Base-by-base conservation (phyloP, 345 rosid genomes). In the Ceriops decandra region DNA sequence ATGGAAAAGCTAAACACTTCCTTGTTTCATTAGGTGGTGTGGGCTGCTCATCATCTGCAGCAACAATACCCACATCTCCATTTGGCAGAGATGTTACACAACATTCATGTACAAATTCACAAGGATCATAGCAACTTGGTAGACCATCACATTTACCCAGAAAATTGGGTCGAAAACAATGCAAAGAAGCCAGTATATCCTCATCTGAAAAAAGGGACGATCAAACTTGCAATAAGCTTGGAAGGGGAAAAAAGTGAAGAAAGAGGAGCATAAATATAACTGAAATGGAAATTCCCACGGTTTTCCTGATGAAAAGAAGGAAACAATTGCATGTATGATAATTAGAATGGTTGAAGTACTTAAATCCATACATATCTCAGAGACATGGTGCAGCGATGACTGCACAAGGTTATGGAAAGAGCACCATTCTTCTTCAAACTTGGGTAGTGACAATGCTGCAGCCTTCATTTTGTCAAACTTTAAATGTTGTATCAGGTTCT, bases 361-460 rank as follows among this genome's bases (percentile, higher is more conserved):
- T 67, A 68, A 36, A 70, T 63, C 56, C 90, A 62, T 85, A 93
- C 98, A 90, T 76, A 83, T 77, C 70, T 90, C 96, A 68, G 88
- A 83, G 62, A 89, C 85, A 63, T 89, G 85, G 74, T 81, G 83
- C 53, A 93, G 80, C 4, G 98, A 87, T 49, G 93, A 84, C 68
- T 76, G 92, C 72, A 81, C 65, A 76, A 90, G 86, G 79, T 87
- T 72, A 82, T 93, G 98, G 77, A 84, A 78, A 66, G 76, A 79
- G 81, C 98, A 93, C 97, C 98, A 93, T 66, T 86, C 90, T 84
- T 89, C 87, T 84, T 93, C 98, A 72, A 85, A 76, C 80, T 75
- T 79, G 49, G 84, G 84, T 49, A 74, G 65, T 68, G 76, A 32
- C 69, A 71, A 63, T 67, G 76, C 64, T 58, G 76, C 62, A 74